Percentiles rank a stretch among this genome's conserved stretches.
Evolutionary conservation across 768 basidiomycete species (phyloP).

Genomic region (Crucibulum laeve): DNA sequence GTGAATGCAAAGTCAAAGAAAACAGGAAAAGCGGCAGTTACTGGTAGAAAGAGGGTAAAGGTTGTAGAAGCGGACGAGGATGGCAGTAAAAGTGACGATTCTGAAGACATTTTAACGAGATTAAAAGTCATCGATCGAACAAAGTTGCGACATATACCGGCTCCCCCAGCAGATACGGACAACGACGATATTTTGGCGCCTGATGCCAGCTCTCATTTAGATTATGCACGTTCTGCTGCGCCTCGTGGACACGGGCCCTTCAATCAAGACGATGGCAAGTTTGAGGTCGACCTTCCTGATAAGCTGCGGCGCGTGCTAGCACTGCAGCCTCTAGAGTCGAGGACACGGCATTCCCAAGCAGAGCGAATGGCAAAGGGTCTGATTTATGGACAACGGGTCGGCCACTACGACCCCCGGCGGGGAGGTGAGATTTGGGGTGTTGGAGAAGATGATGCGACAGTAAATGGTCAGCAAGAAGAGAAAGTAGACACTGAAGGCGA

Average conservation of each 20-base stretch:
- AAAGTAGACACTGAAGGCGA: slow-evolving; percentile 36
- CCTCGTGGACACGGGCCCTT: slow-evolving; percentile 22
- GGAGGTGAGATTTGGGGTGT: slow-evolving; percentile 77
- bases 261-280: slow-evolving; percentile 22
- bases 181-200: slow-evolving; percentile 24
- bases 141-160: slow-evolving; percentile 12
- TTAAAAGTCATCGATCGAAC: slow-evolving; percentile 29
- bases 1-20: slow-evolving; percentile 17
- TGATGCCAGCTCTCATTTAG: slow-evolving; percentile 30
- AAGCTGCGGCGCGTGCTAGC: slow-evolving; percentile 62
- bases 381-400: slow-evolving; percentile 52
- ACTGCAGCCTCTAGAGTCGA: slow-evolving; percentile 43
- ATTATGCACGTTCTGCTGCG: slow-evolving; percentile 22
- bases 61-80: slow-evolving; percentile 23
- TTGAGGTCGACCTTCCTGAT: slow-evolving; percentile 62
- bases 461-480: slow-evolving; percentile 18
- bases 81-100: slow-evolving; percentile 22
- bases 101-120: slow-evolving; percentile 19
- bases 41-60: slow-evolving; percentile 48
- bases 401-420: slow-evolving; percentile 55
- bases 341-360: slow-evolving; percentile 36
- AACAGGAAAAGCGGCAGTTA: slow-evolving; percentile 36
- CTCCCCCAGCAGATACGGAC: slow-evolving; percentile 13
- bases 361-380: slow-evolving; percentile 56
- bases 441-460: slow-evolving; percentile 50